Percentiles rank a stretch among this genome's conserved stretches.
phyloP scores from a whole-genome alignment of 2,329 filamentous ascomycete species.

The Stromatinia cepivora region DNA sequence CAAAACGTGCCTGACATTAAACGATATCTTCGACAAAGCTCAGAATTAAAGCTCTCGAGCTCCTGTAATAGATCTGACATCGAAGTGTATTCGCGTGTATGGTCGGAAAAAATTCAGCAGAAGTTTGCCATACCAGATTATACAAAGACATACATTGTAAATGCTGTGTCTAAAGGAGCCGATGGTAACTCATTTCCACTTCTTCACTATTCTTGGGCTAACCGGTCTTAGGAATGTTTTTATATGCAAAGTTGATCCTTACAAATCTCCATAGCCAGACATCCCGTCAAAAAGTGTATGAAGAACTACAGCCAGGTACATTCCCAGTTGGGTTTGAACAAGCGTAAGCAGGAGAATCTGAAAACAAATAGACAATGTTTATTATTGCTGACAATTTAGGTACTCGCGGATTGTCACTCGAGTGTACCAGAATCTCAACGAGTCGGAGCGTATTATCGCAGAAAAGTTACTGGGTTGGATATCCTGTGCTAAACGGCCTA shows the following conservation, averaged over 20 bases:
- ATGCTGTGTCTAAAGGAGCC: constrained; percentile 30
- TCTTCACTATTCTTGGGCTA: constrained; percentile 13
- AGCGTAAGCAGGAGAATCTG: constrained; percentile 25
- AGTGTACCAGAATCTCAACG: constrained; percentile 20
- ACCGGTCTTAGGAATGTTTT: constrained; percentile 37
- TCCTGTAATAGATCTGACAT: constrained; percentile 42
- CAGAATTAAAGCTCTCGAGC: constrained; percentile 33
- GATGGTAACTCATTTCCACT: constrained; percentile 20
- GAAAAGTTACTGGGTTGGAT: constrained; percentile 44
- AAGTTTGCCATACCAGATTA: constrained; percentile 31
- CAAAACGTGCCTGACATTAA: constrained; percentile 41
- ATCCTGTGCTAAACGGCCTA: constrained; percentile 43
- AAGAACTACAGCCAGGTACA: constrained; percentile 25
- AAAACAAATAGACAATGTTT: background rate
- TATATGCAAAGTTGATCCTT: constrained; percentile 40
- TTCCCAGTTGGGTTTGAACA: constrained; percentile 28
- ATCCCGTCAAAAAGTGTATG: constrained; percentile 7
- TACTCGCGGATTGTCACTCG: constrained; percentile 22
- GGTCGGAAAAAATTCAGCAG: constrained; percentile 31
- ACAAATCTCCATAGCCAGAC: constrained; percentile 32
- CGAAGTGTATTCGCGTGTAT: constrained; percentile 34
- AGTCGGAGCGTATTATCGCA: constrained; percentile 22
- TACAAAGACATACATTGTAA: constrained; percentile 28
- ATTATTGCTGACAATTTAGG: background rate
- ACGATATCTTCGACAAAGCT: constrained; percentile 36